These are phyloP conservation scores for Volvariella volvacea DNA, from an alignment of 1,284 basidiomycete species.

Conservation along the genomic window DNA sequence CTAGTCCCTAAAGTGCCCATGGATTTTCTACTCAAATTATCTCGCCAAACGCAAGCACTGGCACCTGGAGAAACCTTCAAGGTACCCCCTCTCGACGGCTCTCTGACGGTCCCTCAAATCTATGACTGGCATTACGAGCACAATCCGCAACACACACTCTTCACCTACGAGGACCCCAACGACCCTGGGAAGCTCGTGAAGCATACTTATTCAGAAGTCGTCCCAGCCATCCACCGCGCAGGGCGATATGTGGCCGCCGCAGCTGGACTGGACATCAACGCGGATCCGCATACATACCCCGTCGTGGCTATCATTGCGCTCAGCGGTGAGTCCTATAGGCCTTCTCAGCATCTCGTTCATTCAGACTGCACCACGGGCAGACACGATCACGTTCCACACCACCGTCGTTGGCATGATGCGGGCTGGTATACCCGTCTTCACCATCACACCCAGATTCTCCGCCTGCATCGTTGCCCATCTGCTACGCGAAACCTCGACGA, in stretches of 20 bases:
- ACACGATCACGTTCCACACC: slow-evolving; percentile 21
- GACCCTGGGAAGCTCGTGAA: slow-evolving; percentile 1
- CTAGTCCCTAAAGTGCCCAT: too few species aligned
- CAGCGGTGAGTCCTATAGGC: slow-evolving; percentile 15
- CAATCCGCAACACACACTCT: slow-evolving; percentile 19
- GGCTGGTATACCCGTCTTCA: slow-evolving; percentile 20
- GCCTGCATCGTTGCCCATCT: slow-evolving; percentile 24
- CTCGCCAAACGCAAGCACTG: background rate
- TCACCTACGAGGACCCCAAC: slow-evolving; percentile 14
- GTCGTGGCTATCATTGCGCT: slow-evolving; percentile 21
- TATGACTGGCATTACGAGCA: slow-evolving; percentile 21
- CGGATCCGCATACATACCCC: slow-evolving; percentile 6
- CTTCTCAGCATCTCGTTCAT: slow-evolving; percentile 1
- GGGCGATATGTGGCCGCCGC: slow-evolving; percentile 10
- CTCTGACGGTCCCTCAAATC: slow-evolving; percentile 18
- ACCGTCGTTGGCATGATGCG: slow-evolving; percentile 20
- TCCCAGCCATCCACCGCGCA: slow-evolving; percentile 15
- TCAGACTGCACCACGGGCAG: slow-evolving; percentile 10
- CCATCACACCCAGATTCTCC: slow-evolving; percentile 28
- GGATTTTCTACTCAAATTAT: background rate
- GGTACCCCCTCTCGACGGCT: slow-evolving; percentile 17
- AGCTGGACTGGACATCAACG: slow-evolving; percentile 6
- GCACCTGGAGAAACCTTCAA: background rate
- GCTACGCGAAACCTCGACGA: slow-evolving; percentile 13
- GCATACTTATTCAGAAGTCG: slow-evolving; percentile 15